Conservation (phyloP, 192 early-diverging fungal genomes). For the Coemansia nantahalensis region DNA sequence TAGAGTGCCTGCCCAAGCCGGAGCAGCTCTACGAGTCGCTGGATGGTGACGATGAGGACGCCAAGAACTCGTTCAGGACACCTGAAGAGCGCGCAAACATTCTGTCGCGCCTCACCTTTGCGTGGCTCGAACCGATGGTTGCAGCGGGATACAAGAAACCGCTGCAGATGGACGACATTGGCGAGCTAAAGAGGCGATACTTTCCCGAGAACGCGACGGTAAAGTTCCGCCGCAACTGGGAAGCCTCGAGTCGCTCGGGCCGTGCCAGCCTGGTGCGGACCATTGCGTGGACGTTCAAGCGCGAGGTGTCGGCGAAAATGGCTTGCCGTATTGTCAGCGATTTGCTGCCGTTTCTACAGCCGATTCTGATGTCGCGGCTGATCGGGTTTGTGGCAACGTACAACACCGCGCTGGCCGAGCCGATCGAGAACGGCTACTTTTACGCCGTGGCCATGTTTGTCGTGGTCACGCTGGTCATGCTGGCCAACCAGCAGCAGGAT, state of each 20-base stretch:
- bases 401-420: too few species aligned
- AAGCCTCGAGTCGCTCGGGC: slow-evolving; percentile 59
- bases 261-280: slow-evolving; percentile 69
- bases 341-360: slow-evolving; percentile 78
- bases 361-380: slow-evolving; percentile 73
- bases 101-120: slow-evolving; percentile 78
- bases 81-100: slow-evolving; percentile 84
- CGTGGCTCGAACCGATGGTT: slow-evolving; percentile 89
- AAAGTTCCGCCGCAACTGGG: slow-evolving; percentile 73
- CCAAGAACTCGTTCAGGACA: slow-evolving; percentile 8
- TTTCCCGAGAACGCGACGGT: slow-evolving; percentile 62
- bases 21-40: slow-evolving; percentile 21
- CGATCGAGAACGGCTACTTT: too few species aligned
- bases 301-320: slow-evolving; percentile 66
- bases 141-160: slow-evolving; percentile 73
- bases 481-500: too few species aligned
- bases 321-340: slow-evolving; percentile 80
- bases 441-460: too few species aligned
- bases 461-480: too few species aligned
- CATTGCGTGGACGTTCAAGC: slow-evolving; percentile 62
- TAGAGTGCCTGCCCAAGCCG: slow-evolving; percentile 41
- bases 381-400: too few species aligned
- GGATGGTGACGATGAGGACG: slow-evolving; percentile 18
- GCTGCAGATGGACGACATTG: slow-evolving; percentile 78
- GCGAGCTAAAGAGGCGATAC: slow-evolving; percentile 65